A percentile compares a stretch with the other conserved stretches of the same genome.
Conservation (phyloP, 306 rosid species). For the Amphicarpaea edgeworthii region DNA sequence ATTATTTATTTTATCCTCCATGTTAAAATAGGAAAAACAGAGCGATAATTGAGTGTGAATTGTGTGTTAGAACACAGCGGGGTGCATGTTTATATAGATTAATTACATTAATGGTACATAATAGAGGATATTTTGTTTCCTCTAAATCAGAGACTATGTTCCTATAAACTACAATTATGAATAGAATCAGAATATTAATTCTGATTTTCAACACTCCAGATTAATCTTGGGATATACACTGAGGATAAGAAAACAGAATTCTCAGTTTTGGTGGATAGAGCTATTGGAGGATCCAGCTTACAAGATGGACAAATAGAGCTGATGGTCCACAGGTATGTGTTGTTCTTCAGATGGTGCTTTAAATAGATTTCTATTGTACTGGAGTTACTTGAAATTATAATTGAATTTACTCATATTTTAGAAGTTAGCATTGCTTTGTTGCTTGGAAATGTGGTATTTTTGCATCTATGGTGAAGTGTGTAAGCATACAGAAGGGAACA, state of each 20-base stretch:
- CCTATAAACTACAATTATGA: too few relatives aligned
- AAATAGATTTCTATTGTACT: constrained; percentile 25
- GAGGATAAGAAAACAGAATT: constrained; percentile 68
- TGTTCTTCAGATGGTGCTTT: constrained; percentile 32
- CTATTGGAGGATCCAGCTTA: constrained; percentile 90
- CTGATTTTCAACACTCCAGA: too few relatives aligned
- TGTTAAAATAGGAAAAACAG: too few relatives aligned
- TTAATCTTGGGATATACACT: constrained; percentile 73
- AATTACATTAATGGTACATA: too few relatives aligned
- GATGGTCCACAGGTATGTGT: constrained; percentile 78
- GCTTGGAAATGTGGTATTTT: constrained; percentile 28
- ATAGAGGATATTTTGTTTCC: too few relatives aligned
- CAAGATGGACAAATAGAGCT: constrained; percentile 83
- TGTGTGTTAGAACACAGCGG: too few relatives aligned
- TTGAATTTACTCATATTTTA: constrained; percentile 7
- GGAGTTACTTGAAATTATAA: constrained; percentile 4
- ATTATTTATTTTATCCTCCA: constrained; percentile 37
- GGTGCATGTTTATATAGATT: too few relatives aligned
- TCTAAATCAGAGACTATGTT: too few relatives aligned
- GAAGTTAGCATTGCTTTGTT: constrained; percentile 32
- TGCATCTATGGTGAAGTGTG: constrained; percentile 22
- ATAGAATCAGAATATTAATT: too few relatives aligned
- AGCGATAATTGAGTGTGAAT: too few relatives aligned
- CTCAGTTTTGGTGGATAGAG: constrained; percentile 80
- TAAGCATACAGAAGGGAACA: constrained; percentile 22